These are phyloP conservation scores for Clonostachys byssicola DNA, from an alignment of 2,329 filamentous ascomycete genomes.

Conservation along the genomic window DNA sequence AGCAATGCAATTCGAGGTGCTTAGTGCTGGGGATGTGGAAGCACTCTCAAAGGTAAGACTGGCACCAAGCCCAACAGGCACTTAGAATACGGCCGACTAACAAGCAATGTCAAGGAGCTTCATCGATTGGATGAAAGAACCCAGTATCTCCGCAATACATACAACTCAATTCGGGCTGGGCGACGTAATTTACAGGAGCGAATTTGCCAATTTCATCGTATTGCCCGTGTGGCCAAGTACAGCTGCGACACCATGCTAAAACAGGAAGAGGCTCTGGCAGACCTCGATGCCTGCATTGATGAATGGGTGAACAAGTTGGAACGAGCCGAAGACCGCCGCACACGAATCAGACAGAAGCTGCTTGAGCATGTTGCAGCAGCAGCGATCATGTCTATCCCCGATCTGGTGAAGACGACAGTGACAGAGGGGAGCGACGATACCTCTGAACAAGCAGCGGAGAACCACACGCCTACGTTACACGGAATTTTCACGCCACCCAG, in stretches of 20 bases:
- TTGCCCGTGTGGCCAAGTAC: slow-evolving; percentile 66
- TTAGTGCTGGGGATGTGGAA: slow-evolving; percentile 58
- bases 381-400: slow-evolving; percentile 38
- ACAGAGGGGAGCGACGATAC: background rate
- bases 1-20: slow-evolving; percentile 60
- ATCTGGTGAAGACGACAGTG: too few relatives aligned
- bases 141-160: slow-evolving; percentile 73
- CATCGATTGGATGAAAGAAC: slow-evolving; percentile 72
- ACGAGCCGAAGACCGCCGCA: slow-evolving; percentile 72
- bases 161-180: slow-evolving; percentile 69
- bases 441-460: background rate
- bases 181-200: slow-evolving; percentile 72
- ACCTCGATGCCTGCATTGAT: slow-evolving; percentile 74
- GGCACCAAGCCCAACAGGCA: background rate
- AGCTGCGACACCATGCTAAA: slow-evolving; percentile 72
- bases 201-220: slow-evolving; percentile 74
- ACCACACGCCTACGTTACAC: slow-evolving; percentile 21
- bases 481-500: slow-evolving; percentile 54
- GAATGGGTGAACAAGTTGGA: slow-evolving; percentile 81
- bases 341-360: slow-evolving; percentile 72
- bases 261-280: slow-evolving; percentile 74
- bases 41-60: slow-evolving; percentile 54
- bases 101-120: slow-evolving; percentile 50
- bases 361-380: slow-evolving; percentile 78
- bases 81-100: slow-evolving; percentile 1